Conservation (phyloP, 2,329 filamentous ascomycete species). For the Ceratocystis lukuohia region DNA sequence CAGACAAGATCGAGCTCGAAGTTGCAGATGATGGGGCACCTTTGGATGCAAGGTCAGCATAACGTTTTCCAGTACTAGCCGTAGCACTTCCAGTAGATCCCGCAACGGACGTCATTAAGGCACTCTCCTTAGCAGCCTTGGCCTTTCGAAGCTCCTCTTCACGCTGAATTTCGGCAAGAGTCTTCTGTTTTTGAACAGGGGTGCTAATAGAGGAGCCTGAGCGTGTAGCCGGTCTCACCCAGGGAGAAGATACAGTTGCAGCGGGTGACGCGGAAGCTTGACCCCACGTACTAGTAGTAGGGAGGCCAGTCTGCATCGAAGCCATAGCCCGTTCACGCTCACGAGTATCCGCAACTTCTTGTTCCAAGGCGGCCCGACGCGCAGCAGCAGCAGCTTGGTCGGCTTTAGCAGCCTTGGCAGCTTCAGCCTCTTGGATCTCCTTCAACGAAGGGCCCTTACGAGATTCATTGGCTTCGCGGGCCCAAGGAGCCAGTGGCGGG, state of each 20-base stretch:
- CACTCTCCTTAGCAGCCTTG: constrained; percentile 41
- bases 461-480: constrained; percentile 62
- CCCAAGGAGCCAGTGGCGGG: constrained; percentile 84
- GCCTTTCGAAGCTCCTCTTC: constrained; percentile 88
- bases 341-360: constrained; percentile 50
- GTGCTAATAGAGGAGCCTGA: constrained; percentile 28
- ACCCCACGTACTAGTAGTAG: constrained; percentile 80
- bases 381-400: constrained; percentile 69
- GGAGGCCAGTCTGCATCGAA: constrained; percentile 57
- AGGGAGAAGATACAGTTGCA: constrained; percentile 39
- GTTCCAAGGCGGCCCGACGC: constrained; percentile 65
- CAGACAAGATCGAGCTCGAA: constrained; percentile 22
- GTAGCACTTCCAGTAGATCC: constrained; percentile 27
- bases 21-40: constrained; percentile 27
- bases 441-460: constrained; percentile 83
- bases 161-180: constrained; percentile 86
- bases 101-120: constrained; percentile 26
- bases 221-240: constrained; percentile 47
- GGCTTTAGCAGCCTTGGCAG: constrained; percentile 77
- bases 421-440: constrained; percentile 93
- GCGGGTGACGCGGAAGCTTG: constrained; percentile 58
- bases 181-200: constrained; percentile 54
- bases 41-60: constrained; percentile 88
- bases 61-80: constrained; percentile 59
- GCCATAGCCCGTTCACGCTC: constrained; percentile 43